These are phyloP conservation scores for Yamadazyma buinensis DNA, from an alignment of 1,139 yeast species.

Conservation along the genomic window DNA sequence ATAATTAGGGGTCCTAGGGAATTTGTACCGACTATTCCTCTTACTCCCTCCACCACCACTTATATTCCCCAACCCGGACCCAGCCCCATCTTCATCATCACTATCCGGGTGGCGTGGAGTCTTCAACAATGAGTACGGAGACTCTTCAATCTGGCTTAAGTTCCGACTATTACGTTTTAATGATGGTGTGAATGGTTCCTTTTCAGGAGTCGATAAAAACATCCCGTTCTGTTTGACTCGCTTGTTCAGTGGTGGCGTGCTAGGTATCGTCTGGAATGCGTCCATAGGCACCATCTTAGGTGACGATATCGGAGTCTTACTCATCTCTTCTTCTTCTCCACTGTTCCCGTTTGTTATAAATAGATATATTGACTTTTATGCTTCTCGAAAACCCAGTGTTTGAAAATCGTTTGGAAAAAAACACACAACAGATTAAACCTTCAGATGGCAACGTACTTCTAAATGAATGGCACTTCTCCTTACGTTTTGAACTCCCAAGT, in stretches of 20 bases:
- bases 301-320: constrained; percentile 30
- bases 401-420: too few relatives aligned
- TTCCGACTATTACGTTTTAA: constrained; percentile 34
- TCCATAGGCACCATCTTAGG: constrained; percentile 12
- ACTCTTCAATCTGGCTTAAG: constrained; percentile 14
- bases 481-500: too few relatives aligned
- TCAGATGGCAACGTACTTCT: too few relatives aligned
- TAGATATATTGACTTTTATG: too few relatives aligned
- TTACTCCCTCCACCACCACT: constrained; percentile 3
- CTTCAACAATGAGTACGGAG: constrained; percentile 32
- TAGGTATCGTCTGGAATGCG: constrained; percentile 6
- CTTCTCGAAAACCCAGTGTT: too few relatives aligned
- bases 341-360: too few relatives aligned
- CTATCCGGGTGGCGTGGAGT: constrained; percentile 35
- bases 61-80: not conserved
- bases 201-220: constrained; percentile 33
- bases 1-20: constrained; percentile 39
- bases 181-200: constrained; percentile 38
- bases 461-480: too few relatives aligned
- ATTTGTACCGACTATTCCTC: constrained; percentile 16
- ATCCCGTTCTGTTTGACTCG: constrained; percentile 20
- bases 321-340: too few relatives aligned
- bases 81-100: constrained; percentile 15
- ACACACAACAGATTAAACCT: too few relatives aligned
- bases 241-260: constrained; percentile 14